Percentiles rank a stretch among this genome's conserved stretches.
Evolutionary conservation across 2,329 filamentous ascomycete genomes (phyloP).

Genomic region (Cladophialophora yegresii): DNA sequence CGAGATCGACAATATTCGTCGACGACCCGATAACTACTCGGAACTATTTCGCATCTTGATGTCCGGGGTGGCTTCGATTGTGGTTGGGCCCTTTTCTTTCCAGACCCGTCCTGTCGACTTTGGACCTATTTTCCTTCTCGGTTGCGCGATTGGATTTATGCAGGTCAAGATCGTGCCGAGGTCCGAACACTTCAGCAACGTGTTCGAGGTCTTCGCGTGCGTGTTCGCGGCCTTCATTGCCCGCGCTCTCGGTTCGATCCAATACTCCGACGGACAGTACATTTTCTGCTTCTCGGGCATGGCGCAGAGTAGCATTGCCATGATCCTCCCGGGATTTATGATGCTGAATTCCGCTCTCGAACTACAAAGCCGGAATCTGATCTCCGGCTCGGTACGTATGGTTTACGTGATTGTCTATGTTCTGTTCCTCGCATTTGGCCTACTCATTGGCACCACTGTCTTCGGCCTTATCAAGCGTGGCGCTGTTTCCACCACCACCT

Average conservation of each 20-base stretch:
- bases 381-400: constrained; percentile 71
- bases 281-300: constrained; percentile 72
- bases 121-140: constrained; percentile 75
- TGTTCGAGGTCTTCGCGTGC: constrained; percentile 65
- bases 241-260: constrained; percentile 68
- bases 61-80: constrained; percentile 74
- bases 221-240: constrained; percentile 69
- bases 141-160: constrained; percentile 61
- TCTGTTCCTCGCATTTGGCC: constrained; percentile 70
- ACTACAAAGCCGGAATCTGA: constrained; percentile 67
- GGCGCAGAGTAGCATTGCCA: constrained; percentile 69
- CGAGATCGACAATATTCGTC: constrained; percentile 56
- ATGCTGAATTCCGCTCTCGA: constrained; percentile 65
- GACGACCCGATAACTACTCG: constrained; percentile 58
- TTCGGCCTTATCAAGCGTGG: constrained; percentile 51
- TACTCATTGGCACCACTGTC: constrained; percentile 67
- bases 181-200: constrained; percentile 67
- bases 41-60: constrained; percentile 61
- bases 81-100: constrained; percentile 79
- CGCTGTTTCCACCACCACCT: constrained; percentile 24
- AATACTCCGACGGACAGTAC: constrained; percentile 46
- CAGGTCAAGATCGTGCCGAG: constrained; percentile 59
- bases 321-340: constrained; percentile 70
- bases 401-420: constrained; percentile 75
- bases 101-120: constrained; percentile 74